phyloP scores from a whole-genome alignment of 2,329 filamentous ascomycete genomes.

The Calonectria crousiana region DNA sequence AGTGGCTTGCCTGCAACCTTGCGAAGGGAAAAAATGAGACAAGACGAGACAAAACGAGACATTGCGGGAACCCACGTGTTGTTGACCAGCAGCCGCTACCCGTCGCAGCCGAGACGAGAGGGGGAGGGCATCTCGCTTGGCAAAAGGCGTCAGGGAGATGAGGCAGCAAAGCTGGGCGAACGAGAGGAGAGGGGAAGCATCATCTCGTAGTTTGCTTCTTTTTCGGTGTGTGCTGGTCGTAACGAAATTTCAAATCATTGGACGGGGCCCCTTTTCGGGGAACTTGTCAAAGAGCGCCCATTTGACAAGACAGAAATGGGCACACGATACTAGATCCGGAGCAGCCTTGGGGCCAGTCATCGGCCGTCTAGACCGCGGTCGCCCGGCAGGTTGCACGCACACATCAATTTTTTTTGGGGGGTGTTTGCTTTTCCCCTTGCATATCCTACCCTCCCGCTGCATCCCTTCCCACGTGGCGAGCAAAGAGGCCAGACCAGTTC shows the following conservation, averaged over 20 bases:
- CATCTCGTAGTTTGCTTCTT: neutral
- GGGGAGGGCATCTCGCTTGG: neutral
- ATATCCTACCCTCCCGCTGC: conserved; percentile 27
- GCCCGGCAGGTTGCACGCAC: neutral
- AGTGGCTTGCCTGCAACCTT: neutral
- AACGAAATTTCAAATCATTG: neutral
- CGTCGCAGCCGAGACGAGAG: conserved; percentile 12
- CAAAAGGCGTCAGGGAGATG: neutral
- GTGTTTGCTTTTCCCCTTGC: conserved; percentile 30
- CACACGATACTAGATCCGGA: conserved; percentile 27
- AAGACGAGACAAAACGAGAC: neutral
- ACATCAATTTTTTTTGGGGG: neutral
- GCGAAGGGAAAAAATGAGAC: neutral
- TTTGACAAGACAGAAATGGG: neutral
- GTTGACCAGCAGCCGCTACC: neutral
- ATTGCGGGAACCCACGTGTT: conserved; percentile 6
- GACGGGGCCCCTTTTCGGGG: neutral
- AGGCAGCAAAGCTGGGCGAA: neutral
- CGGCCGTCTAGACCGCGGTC: conserved; percentile 23
- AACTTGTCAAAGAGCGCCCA: neutral
- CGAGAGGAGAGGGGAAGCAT: neutral
- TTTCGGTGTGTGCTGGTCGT: neutral
- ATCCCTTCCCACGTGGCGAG: conserved; percentile 39
- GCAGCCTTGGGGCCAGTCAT: neutral
- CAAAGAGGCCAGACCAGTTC: conserved; percentile 9